Conservation (phyloP, 306 rosid genomes). For the Calophaca sinica region DNA sequence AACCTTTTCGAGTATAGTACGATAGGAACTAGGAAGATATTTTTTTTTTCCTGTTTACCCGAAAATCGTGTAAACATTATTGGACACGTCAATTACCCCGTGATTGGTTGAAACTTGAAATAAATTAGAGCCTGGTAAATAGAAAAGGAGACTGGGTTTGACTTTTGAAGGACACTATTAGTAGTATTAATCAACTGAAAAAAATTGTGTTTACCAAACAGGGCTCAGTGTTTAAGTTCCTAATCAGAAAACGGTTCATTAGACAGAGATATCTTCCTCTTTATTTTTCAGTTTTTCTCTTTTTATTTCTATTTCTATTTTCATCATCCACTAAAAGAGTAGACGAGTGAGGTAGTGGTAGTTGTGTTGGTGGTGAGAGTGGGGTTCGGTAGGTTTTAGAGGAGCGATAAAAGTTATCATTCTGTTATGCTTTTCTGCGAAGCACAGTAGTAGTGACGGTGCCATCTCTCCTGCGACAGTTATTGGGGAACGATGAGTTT, state of each 20-base stretch:
- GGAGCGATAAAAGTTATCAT: background rate
- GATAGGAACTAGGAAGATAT: background rate
- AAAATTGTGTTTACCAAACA: background rate
- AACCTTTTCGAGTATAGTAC: background rate
- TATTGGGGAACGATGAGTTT: conserved; percentile 54
- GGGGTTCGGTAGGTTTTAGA: background rate
- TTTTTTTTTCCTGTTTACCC: too few species aligned
- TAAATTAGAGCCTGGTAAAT: background rate
- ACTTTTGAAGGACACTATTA: too few species aligned
- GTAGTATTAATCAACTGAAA: background rate
- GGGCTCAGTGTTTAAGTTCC: background rate
- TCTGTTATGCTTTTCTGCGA: conserved; percentile 25
- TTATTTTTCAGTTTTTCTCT: background rate
- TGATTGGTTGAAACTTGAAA: background rate
- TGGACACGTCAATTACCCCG: background rate
- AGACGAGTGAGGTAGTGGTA: too few species aligned
- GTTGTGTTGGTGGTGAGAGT: background rate
- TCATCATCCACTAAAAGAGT: background rate
- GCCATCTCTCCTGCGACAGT: conserved; percentile 99
- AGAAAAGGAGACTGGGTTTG: too few species aligned
- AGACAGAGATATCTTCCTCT: background rate
- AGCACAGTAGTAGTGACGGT: conserved; percentile 53
- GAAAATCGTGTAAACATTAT: too few species aligned
- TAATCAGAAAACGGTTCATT: background rate
- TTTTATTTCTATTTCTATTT: background rate